Percentiles rank a stretch among this genome's conserved stretches.
phyloP scores from a whole-genome alignment of 1,139 yeast species.

The Taphrina sp. region DNA sequence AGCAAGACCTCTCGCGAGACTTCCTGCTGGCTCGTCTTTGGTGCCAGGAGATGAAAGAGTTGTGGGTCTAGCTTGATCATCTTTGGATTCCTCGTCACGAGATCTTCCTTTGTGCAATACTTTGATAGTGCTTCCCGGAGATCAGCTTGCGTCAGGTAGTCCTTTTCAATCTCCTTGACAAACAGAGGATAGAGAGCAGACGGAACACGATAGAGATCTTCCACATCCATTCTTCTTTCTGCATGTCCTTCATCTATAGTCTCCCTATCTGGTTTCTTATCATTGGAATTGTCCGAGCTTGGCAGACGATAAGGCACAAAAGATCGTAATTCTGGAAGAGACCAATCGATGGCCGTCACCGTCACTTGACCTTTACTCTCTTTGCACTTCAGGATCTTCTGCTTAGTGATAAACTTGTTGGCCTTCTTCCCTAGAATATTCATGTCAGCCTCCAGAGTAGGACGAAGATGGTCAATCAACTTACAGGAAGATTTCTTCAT shows the following conservation, averaged over 20 bases:
- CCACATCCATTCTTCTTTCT: background rate
- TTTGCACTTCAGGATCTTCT: slow-evolving; percentile 21
- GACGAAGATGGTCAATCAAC: background rate
- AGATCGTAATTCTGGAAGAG: background rate
- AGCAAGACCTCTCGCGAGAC: slow-evolving; percentile 8
- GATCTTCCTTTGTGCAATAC: slow-evolving; percentile 1
- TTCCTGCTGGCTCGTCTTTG: background rate
- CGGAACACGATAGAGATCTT: slow-evolving; percentile 8
- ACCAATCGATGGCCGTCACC: slow-evolving; percentile 17
- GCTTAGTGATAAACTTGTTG: slow-evolving; percentile 20
- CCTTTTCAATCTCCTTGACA: background rate
- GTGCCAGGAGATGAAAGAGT: slow-evolving; percentile 4
- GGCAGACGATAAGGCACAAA: slow-evolving; percentile 22
- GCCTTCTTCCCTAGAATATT: slow-evolving; percentile 18
- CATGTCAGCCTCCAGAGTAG: background rate
- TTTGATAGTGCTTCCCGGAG: background rate
- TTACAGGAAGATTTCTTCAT: slow-evolving; percentile 14
- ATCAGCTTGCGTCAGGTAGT: background rate
- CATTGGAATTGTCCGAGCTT: background rate
- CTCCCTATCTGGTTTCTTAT: background rate
- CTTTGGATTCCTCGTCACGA: slow-evolving; percentile 3
- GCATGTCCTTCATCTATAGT: background rate
- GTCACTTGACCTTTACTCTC: slow-evolving; percentile 23
- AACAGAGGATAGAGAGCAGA: background rate
- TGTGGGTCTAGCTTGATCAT: slow-evolving; percentile 8